Base-by-base conservation (phyloP, 805 yeast species). In the Metschnikowia sp. region DNA sequence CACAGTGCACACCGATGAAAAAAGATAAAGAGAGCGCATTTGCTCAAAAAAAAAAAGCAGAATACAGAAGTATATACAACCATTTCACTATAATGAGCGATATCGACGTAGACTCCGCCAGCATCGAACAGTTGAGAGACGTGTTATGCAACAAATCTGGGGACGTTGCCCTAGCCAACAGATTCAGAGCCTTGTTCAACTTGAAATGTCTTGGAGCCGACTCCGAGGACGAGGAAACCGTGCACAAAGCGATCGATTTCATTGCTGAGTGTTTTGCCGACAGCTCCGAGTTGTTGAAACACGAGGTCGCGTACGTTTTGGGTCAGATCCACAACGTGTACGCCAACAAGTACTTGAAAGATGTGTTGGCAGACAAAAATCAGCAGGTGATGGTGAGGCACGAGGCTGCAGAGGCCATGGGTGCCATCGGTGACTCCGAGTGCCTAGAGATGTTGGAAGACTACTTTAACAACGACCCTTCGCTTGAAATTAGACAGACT, bases 341-440 rank as follows among this genome's bases (percentile, higher is more conserved):
- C 47, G 89, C 96, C 49, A 87, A 92, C 50, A 85, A 88, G 41
- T 76, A 82, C 41, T 77, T 94, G 51, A 79, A 88, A 65, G 76
- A 76, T 8, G 96, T 89, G 19, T 76, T 94, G 59, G 68, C 70
- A 41, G 83, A 84, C 64, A 61, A 64, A 22, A 55, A 73, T 12
- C 98, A 92, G 72, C 94, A 87, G 63, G 76, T 87, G 51, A 94
- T 94, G 98, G 99, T 94, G 33, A 86, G 99, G 68, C 99, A 94
- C 67, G 99, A 94, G 69, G 99, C 99, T 13, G 99, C 99, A 8
- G 99, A 94, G 70, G 99, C 98, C 37, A 76, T 94, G 46, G 99
- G 99, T 52, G 99, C 99, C 38, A 75, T 94, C 44, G 96, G 96
- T 40, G 96, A 90, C 66, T 66, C 69, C 36, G 84, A 79, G 6